These are phyloP conservation scores for Vicia faba DNA, from an alignment of 306 rosid genomes.

Conservation along the genomic window DNA sequence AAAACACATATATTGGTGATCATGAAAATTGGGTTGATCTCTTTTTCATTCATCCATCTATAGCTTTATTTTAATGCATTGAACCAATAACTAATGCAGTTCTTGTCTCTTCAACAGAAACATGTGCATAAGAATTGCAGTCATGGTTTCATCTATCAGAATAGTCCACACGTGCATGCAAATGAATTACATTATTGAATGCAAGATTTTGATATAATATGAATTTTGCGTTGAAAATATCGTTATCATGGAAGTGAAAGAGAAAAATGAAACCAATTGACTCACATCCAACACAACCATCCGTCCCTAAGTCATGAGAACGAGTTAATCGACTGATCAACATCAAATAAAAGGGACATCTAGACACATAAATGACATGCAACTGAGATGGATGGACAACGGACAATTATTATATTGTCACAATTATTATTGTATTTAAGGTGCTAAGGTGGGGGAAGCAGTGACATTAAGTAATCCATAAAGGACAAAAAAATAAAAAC, in stretches of 20 bases:
- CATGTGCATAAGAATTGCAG: constrained; percentile 6
- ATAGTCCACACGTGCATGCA: constrained; percentile 13
- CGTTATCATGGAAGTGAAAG: too few relatives aligned
- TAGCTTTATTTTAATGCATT: background rate
- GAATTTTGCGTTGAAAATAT: background rate
- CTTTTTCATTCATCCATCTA: constrained; percentile 4
- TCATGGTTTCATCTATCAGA: constrained; percentile 1
- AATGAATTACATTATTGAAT: constrained; percentile 5
- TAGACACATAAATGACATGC: too few relatives aligned
- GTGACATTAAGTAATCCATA: too few relatives aligned
- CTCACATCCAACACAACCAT: too few relatives aligned
- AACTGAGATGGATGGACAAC: too few relatives aligned
- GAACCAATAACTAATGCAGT: background rate
- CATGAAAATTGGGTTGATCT: background rate
- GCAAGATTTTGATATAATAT: background rate
- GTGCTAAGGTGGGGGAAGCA: too few relatives aligned
- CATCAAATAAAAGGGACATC: too few relatives aligned
- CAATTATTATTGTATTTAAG: too few relatives aligned
- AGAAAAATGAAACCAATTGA: too few relatives aligned
- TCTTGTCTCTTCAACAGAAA: constrained; percentile 17
- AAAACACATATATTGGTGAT: background rate
- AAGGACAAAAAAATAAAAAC: background rate
- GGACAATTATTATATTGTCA: too few relatives aligned
- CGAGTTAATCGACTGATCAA: too few relatives aligned
- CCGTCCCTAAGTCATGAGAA: too few relatives aligned